Conservation (phyloP, 345 rosid genomes). For the Pseudoturritis turrita region DNA sequence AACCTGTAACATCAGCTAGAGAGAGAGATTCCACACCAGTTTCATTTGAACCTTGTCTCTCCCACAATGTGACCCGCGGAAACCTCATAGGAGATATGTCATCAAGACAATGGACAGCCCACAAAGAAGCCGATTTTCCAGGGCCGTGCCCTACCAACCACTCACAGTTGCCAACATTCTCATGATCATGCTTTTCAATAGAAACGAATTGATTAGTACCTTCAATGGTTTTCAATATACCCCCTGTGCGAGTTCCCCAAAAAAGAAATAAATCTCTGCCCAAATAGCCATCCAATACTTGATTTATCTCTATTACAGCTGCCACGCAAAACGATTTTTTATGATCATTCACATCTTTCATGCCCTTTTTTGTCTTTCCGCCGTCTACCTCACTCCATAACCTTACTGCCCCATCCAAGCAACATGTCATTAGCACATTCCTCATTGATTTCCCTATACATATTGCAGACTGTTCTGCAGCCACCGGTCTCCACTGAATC, state of each 20-base stretch:
- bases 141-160: conserved; percentile 92
- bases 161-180: conserved; percentile 55
- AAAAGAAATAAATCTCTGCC: conserved; percentile 48
- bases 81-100: conserved; percentile 70
- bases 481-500: conserved; percentile 84
- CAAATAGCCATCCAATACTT: conserved; percentile 49
- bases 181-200: conserved; percentile 35
- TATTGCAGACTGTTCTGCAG: conserved; percentile 33
- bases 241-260: conserved; percentile 65
- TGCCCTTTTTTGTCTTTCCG: conserved; percentile 50
- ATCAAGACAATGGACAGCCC: conserved; percentile 93
- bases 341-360: conserved; percentile 44
- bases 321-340: conserved; percentile 57
- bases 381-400: conserved; percentile 78
- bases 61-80: conserved; percentile 66
- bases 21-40: conserved; percentile 32
- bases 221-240: conserved; percentile 43
- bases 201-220: conserved; percentile 38
- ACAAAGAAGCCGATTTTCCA: conserved; percentile 54
- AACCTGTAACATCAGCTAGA: conserved; percentile 31
- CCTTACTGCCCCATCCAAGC: conserved; percentile 84
- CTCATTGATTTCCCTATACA: conserved; percentile 34
- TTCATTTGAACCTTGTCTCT: conserved; percentile 45
- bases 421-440: conserved; percentile 71
- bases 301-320: conserved; percentile 73